These are phyloP conservation scores for Coleophoma crateriformis DNA, from an alignment of 2,329 filamentous ascomycete genomes.

Conservation along the genomic window DNA sequence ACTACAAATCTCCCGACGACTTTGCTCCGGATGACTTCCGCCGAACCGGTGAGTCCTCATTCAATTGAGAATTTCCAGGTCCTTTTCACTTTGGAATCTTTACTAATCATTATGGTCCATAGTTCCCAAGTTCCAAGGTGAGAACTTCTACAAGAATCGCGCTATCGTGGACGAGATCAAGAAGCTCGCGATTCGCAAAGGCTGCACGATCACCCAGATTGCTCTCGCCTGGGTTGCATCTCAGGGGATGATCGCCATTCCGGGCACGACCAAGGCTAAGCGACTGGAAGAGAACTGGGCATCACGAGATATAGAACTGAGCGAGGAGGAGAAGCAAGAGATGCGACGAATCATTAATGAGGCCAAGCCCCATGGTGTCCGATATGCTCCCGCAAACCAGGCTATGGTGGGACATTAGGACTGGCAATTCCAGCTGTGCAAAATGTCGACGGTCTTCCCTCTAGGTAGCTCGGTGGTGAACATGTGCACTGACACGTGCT, in stretches of 20 bases:
- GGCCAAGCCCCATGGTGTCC: background rate
- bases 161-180: slow-evolving; percentile 36
- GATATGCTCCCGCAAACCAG: too few species aligned
- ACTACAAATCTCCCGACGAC: background rate
- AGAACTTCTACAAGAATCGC: slow-evolving; percentile 47
- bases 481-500: too few species aligned
- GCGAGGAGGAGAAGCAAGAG: background rate
- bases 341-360: background rate
- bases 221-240: slow-evolving; percentile 49
- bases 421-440: too few species aligned
- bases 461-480: too few species aligned
- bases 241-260: slow-evolving; percentile 42
- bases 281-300: slow-evolving; percentile 31
- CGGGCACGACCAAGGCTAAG: slow-evolving; percentile 34
- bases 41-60: background rate
- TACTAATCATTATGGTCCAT: background rate
- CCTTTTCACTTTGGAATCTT: background rate
- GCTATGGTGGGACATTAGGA: too few species aligned
- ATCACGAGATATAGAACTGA: background rate
- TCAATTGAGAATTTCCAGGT: too few species aligned
- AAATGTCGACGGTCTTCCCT: too few species aligned
- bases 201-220: slow-evolving; percentile 43
- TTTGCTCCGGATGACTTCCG: slow-evolving; percentile 24
- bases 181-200: slow-evolving; percentile 37
- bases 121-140: slow-evolving; percentile 34